Percentiles rank a stretch among this genome's conserved stretches.
Evolutionary conservation across 306 rosid genomes (phyloP).

Genomic region (Rubus parviflorus): DNA sequence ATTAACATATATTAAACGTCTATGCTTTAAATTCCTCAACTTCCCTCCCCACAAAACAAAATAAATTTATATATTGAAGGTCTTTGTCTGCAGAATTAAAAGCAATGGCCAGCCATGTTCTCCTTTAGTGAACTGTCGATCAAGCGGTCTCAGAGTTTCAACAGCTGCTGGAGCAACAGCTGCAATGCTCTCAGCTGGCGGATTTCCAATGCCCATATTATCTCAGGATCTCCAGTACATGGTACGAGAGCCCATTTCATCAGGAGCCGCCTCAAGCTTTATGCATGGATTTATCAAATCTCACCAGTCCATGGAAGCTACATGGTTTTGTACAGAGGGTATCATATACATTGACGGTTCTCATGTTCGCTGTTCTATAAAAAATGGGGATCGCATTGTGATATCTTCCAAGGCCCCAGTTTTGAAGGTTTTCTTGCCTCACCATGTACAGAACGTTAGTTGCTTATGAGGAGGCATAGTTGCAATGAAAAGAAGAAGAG

Average conservation of each 20-base stretch:
- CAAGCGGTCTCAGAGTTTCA: slow-evolving; percentile 90
- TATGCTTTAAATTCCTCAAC: not conserved
- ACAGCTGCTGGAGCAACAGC: slow-evolving; percentile 94
- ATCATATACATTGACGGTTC: slow-evolving; percentile 72
- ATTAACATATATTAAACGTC: not conserved
- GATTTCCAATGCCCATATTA: slow-evolving; percentile 66
- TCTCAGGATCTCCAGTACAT: slow-evolving; percentile 80
- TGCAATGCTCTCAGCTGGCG: slow-evolving; percentile 93
- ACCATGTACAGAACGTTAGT: slow-evolving; percentile 23
- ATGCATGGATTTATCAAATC: slow-evolving; percentile 60
- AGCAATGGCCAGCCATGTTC: slow-evolving; percentile 44
- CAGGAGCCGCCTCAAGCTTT: slow-evolving; percentile 37
- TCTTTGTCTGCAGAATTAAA: slow-evolving; percentile 53
- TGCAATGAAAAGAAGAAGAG: not conserved
- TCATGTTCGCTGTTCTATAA: slow-evolving; percentile 48
- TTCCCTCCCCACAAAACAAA: slow-evolving; percentile 5
- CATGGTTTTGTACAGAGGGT: slow-evolving; percentile 67
- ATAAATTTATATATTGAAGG: not conserved
- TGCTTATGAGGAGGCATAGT: slow-evolving; percentile 6
- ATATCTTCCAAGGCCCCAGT: slow-evolving; percentile 71
- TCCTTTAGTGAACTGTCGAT: slow-evolving; percentile 60
- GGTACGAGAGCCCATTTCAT: slow-evolving; percentile 86
- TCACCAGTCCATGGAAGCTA: slow-evolving; percentile 43
- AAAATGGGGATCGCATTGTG: slow-evolving; percentile 61
- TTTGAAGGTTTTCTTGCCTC: slow-evolving; percentile 72